phyloP scores from a whole-genome alignment of 208 protist species.

The Acanthamoeba quina region DNA sequence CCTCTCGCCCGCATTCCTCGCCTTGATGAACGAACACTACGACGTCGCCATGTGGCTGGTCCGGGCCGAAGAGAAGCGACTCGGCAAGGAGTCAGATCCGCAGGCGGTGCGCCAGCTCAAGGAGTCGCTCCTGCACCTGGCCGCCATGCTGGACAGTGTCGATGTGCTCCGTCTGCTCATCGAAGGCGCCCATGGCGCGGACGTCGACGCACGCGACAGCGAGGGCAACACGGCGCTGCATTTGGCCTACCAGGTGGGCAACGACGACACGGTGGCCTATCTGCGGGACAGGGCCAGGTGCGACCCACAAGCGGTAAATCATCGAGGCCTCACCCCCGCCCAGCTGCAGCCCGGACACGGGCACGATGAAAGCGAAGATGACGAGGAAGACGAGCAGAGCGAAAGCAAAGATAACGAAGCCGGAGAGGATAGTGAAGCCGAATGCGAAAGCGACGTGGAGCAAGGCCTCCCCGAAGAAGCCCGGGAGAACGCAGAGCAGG shows the following conservation, averaged over 20 bases:
- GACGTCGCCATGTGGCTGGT: not conserved
- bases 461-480: not conserved
- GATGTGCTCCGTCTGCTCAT: not conserved
- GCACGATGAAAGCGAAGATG: not conserved
- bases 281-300: not conserved
- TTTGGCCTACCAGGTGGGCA: constrained; percentile 17
- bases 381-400: not conserved
- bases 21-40: constrained; percentile 40
- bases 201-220: not conserved
- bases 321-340: not conserved
- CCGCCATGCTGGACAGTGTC: not conserved
- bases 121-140: not conserved
- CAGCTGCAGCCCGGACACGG: not conserved
- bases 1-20: not conserved
- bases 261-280: not conserved
- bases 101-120: constrained; percentile 4
- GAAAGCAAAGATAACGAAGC: not conserved
- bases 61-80: not conserved
- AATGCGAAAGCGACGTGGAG: not conserved
- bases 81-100: not conserved
- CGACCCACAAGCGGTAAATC: not conserved
- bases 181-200: not conserved
- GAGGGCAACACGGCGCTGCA: constrained; percentile 17
- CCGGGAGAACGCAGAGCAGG: not conserved
- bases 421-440: not conserved